Percentiles rank a stretch among this genome's conserved stretches.
phyloP scores from a whole-genome alignment of 768 basidiomycete genomes.

The Coprinellus micaceus region DNA sequence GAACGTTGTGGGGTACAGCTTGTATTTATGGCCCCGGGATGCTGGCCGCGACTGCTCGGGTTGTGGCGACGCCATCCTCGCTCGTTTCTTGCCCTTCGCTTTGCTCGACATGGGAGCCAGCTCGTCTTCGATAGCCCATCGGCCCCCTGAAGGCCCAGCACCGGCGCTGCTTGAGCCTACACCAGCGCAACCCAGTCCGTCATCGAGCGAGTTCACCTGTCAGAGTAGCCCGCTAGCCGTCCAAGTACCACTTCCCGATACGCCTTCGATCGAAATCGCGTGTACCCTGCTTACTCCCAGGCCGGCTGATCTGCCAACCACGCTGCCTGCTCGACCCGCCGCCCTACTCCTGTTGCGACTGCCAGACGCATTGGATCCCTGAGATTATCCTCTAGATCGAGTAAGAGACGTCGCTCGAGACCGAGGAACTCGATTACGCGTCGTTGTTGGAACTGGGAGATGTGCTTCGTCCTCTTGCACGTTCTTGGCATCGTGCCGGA shows the following conservation, averaged over 20 bases:
- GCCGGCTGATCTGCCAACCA: no score
- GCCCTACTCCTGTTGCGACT: not conserved
- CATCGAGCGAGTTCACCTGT: no score
- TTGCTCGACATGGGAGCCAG: not conserved
- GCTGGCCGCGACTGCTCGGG: no score
- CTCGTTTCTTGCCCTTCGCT: not conserved
- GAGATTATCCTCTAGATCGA: not conserved
- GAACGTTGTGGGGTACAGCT: not conserved
- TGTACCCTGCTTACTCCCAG: no score
- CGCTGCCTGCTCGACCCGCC: no score
- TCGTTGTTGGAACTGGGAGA: conserved; percentile 1
- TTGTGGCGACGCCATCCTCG: no score
- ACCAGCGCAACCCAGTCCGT: no score
- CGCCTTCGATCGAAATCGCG: no score
- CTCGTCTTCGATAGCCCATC: not conserved
- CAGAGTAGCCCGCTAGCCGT: no score
- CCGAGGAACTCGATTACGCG: conserved; percentile 1
- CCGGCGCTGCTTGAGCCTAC: no score
- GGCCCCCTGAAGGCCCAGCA: not conserved
- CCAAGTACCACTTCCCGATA: no score
- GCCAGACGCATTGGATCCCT: not conserved
- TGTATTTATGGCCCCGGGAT: not conserved
- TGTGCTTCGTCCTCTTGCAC: not conserved
- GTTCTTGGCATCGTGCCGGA: no score
- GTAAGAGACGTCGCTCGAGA: conserved; percentile 1